Evolutionary conservation across 2,329 filamentous ascomycete species (phyloP).

Genomic region (Rhynchosporium secalis): DNA sequence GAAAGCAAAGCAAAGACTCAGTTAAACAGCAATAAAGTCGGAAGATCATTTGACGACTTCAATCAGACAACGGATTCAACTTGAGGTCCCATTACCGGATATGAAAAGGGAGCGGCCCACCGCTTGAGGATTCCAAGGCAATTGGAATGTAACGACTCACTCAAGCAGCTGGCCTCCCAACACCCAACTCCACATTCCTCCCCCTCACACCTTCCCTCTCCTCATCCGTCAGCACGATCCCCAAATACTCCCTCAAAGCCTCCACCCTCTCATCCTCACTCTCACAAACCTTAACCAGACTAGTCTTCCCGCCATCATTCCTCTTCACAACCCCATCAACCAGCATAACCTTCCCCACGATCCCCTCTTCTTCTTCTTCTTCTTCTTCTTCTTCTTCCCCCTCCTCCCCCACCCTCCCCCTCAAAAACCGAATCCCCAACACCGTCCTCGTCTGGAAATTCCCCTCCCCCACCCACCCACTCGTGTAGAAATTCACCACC

Average conservation of each 20-base stretch:
- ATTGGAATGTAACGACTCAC: not conserved
- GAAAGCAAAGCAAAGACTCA: too few species aligned
- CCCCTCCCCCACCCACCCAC: conserved; percentile 55
- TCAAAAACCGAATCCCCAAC: conserved; percentile 58
- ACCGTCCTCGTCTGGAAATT: conserved; percentile 57
- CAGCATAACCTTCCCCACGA: conserved; percentile 56
- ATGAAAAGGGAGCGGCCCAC: too few species aligned
- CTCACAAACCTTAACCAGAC: conserved; percentile 47
- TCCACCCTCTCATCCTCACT: conserved; percentile 55
- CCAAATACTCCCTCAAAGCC: conserved; percentile 51
- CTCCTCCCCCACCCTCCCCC: conserved; percentile 36
- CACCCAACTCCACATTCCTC: conserved; percentile 36
- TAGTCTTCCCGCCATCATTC: conserved; percentile 52
- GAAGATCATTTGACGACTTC: too few species aligned
- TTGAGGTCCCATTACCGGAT: too few species aligned
- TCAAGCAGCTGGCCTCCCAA: not conserved
- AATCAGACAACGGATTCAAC: too few species aligned
- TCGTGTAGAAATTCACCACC: conserved; percentile 59
- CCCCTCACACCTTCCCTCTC: conserved; percentile 54
- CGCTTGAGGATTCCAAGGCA: too few species aligned
- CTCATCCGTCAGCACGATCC: conserved; percentile 50
- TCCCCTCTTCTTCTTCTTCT: conserved; percentile 37
- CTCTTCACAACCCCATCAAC: conserved; percentile 53
- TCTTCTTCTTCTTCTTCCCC: conserved; percentile 26
- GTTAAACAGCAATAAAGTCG: too few species aligned